Percentiles rank a stretch among this genome's conserved stretches.
Conservation (phyloP, 805 yeast genomes). For the Novakomyces olei region DNA sequence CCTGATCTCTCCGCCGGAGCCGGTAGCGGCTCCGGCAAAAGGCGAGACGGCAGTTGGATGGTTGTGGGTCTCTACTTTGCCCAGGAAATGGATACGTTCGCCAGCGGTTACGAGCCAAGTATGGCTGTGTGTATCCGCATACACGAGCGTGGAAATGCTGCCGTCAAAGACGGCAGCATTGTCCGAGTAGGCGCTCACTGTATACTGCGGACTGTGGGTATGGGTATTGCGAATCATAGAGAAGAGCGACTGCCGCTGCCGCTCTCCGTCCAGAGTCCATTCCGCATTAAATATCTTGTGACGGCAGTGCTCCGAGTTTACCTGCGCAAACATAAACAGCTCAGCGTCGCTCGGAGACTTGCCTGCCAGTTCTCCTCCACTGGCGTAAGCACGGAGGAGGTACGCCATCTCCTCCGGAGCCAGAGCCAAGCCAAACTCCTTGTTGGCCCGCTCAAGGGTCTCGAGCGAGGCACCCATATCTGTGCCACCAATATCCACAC, state of each 20-base stretch:
- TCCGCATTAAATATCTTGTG: conserved; percentile 97
- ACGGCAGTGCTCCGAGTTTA: conserved; percentile 96
- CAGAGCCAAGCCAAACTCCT: conserved; percentile 73
- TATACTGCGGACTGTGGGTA: conserved; percentile 50
- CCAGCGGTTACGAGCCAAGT: conserved; percentile 12
- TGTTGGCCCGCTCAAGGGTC: conserved; percentile 54
- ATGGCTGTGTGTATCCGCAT: conserved; percentile 54
- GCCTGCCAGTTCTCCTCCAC: conserved; percentile 18
- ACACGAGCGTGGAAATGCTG: conserved; percentile 40
- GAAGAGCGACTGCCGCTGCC: conserved; percentile 56
- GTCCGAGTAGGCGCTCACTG: conserved; percentile 87
- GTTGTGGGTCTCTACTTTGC: conserved; percentile 95
- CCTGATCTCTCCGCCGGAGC: conserved; percentile 99
- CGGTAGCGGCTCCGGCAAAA: conserved; percentile 98
- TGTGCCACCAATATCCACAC: background rate
- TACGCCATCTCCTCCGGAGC: conserved; percentile 86
- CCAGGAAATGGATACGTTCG: conserved; percentile 70
- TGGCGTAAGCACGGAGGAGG: conserved; percentile 55
- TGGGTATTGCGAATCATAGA: conserved; percentile 94
- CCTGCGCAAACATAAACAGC: conserved; percentile 97
- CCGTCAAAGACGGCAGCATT: conserved; percentile 93
- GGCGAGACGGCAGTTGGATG: conserved; percentile 99
- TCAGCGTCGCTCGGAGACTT: conserved; percentile 97
- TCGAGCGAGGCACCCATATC: conserved; percentile 17
- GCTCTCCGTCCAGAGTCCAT: conserved; percentile 79